These are phyloP conservation scores for Ceratocystis harringtonii DNA, from an alignment of 2,329 filamentous ascomycete species.

Conservation along the genomic window DNA sequence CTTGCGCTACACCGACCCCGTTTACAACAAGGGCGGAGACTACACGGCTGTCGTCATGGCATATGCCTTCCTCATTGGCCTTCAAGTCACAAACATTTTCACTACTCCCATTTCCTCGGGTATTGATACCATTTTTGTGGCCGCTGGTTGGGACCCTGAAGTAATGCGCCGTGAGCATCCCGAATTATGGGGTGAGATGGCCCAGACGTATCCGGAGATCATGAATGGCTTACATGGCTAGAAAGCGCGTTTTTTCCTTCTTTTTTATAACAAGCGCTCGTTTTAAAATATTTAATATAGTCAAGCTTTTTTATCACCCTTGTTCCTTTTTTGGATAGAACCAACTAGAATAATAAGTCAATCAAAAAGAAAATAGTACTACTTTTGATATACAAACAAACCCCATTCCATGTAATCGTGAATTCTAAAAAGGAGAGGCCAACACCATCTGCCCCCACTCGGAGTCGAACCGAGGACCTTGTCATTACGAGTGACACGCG, in stretches of 20 bases:
- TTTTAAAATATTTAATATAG: not conserved
- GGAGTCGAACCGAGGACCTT: conserved; percentile 27
- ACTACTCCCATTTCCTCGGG: conserved; percentile 76
- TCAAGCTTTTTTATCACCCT: not conserved
- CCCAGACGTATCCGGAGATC: conserved; percentile 69
- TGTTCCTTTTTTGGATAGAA: not conserved
- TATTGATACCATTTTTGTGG: conserved; percentile 86
- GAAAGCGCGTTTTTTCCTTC: not conserved
- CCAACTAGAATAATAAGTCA: not conserved
- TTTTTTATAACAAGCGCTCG: not conserved
- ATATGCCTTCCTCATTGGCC: conserved; percentile 74
- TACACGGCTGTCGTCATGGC: conserved; percentile 70
- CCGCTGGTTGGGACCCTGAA: conserved; percentile 51
- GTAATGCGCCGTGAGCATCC: conserved; percentile 68
- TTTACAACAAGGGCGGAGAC: conserved; percentile 52
- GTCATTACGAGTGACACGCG: conserved; percentile 28
- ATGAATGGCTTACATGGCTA: conserved; percentile 61
- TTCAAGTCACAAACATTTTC: conserved; percentile 82
- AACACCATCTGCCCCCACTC: conserved; percentile 22
- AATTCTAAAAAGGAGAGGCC: not conserved
- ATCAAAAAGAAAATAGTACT: not conserved
- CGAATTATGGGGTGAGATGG: conserved; percentile 65
- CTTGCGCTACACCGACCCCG: conserved; percentile 62
- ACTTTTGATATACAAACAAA: not conserved
- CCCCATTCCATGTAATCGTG: not conserved